Evolutionary conservation across 352 stramenopile genomes (phyloP).

Genomic region (Phytophthora sp.): DNA sequence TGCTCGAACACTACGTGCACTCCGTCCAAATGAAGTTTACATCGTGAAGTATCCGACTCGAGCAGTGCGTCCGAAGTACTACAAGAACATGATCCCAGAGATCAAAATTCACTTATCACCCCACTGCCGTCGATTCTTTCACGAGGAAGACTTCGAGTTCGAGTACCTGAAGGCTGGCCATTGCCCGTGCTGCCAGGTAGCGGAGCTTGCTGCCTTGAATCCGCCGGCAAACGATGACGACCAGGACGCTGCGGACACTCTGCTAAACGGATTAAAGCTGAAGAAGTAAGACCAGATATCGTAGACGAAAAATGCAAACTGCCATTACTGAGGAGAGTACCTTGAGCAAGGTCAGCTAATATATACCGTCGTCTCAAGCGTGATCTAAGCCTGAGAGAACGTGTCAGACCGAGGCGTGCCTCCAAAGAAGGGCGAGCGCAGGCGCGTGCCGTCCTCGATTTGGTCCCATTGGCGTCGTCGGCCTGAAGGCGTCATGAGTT

Average conservation of each 20-base stretch:
- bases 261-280: slow-evolving; percentile 22
- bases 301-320: slow-evolving; percentile 20
- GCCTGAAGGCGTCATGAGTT: slow-evolving; percentile 58
- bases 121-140: slow-evolving; percentile 93
- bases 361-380: slow-evolving; percentile 32
- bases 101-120: slow-evolving; percentile 92
- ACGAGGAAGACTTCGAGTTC: slow-evolving; percentile 96
- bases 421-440: slow-evolving; percentile 39
- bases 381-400: slow-evolving; percentile 29
- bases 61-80: slow-evolving; percentile 81
- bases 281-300: slow-evolving; percentile 85
- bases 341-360: slow-evolving; percentile 22
- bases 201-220: slow-evolving; percentile 51
- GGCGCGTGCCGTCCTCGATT: slow-evolving; percentile 43
- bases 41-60: slow-evolving; percentile 84
- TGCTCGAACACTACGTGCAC: slow-evolving; percentile 63
- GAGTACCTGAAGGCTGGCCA: slow-evolving; percentile 87
- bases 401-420: slow-evolving; percentile 26
- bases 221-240: slow-evolving; percentile 24
- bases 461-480: slow-evolving; percentile 64
- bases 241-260: background rate
- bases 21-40: slow-evolving; percentile 87
- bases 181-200: slow-evolving; percentile 90
- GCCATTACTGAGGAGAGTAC: slow-evolving; percentile 23
- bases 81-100: slow-evolving; percentile 93